Conservation (phyloP, 73 alveolate genomes). For the Stentor roeselii region DNA sequence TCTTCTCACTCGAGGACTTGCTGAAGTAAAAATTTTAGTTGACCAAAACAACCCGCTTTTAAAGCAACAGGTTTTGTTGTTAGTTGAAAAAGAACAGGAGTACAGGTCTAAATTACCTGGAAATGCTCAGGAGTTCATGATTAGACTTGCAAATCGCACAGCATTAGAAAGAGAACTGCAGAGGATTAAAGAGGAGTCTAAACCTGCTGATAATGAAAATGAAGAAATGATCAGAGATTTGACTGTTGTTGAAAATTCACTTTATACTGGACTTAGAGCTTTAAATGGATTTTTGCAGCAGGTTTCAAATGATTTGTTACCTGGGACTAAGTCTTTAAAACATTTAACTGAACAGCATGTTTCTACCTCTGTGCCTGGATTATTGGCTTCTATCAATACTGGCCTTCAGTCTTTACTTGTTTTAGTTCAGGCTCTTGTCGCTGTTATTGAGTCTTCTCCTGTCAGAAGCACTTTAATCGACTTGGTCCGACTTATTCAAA, state of each 20-base stretch:
- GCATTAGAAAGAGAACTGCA: constrained; percentile 11
- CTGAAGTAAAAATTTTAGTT: neutral
- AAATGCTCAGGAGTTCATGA: neutral
- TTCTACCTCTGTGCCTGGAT: neutral
- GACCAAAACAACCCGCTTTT: neutral
- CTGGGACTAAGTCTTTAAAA: neutral
- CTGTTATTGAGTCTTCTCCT: neutral
- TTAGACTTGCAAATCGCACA: neutral
- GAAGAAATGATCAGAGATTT: neutral
- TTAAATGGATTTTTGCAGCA: neutral
- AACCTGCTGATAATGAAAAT: neutral
- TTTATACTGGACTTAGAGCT: neutral
- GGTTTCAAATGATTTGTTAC: neutral
- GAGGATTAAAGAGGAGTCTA: neutral
- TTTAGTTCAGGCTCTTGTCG: neutral
- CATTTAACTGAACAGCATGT: neutral
- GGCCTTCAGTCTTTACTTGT: neutral
- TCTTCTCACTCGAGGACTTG: neutral
- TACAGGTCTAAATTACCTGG: neutral
- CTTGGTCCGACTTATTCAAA: neutral
- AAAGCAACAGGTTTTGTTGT: neutral
- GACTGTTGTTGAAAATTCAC: neutral
- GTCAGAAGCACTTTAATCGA: neutral
- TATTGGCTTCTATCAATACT: neutral
- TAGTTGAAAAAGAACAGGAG: neutral